Evolutionary conservation across 1,284 basidiomycete species (phyloP), one percentile per base, ranked within the genome.

Genomic region (Golubevia pallescens): DNA sequence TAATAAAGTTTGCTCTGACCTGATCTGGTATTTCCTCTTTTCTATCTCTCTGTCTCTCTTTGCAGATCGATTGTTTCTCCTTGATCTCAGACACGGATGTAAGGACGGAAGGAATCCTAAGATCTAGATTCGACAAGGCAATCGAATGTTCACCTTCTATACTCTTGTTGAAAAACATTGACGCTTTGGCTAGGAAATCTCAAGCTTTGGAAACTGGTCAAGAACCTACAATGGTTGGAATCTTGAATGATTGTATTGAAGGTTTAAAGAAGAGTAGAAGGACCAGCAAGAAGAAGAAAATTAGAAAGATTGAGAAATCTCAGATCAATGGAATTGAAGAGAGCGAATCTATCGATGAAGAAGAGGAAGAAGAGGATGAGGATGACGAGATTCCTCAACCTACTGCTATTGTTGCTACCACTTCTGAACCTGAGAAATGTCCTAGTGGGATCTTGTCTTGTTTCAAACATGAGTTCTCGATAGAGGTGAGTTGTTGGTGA

Each of bases 401-500:
- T 1, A 67, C 81, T 4, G 66, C 75, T 4, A 73, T 85, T 8
- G 85, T 94, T 60, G 95, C 90, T 3, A 95, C 93, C 1, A 92
- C 91, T 0, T 89, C 89, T 56, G 92, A 93, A 61, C 86, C 89
- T 1, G 90, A 91, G 34, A 88, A 89, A 51, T 88, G 95, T 3
- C 91, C 93, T 0, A 86, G 89, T 2, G 89, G 89, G 2, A 86
- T 97, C 1, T 82, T 93, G 28, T 89, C 90, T 1, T 90, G 89
- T 67, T 97, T 98, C 88, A 97, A 97, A 86, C 93, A 96, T 80
- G 92, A 95, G 76, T 88, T 97, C 24, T 80, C 86, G 0, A 90
- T 96, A 57, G 89, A 93, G 86, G 93, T 93, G 66, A 60, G 87
- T 74, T n/a, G n/a, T n/a, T n/a, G n/a, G n/a, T n/a, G n/a, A n/a